Evolutionary conservation across 1,139 yeast species (phyloP).

Genomic region (Candida gigantensis): DNA sequence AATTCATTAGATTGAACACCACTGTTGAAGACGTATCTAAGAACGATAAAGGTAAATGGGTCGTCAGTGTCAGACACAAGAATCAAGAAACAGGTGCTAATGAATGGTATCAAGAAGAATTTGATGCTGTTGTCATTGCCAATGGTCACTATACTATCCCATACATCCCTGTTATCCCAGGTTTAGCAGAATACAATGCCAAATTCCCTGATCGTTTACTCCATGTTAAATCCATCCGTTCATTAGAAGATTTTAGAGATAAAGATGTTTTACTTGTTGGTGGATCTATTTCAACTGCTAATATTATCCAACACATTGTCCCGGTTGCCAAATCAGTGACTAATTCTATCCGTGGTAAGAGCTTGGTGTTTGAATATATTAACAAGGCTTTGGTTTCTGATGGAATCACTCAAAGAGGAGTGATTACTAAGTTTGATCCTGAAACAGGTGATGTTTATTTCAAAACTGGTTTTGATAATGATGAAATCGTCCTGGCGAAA

Average conservation of each 20-base stretch:
- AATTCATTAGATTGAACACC: slow-evolving; percentile 39
- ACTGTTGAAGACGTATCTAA: slow-evolving; percentile 40
- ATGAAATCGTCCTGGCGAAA: slow-evolving; percentile 2
- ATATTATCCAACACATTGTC: slow-evolving; percentile 50
- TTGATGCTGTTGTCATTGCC: slow-evolving; percentile 53
- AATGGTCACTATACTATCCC: slow-evolving; percentile 60
- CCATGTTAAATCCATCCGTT: slow-evolving; percentile 63
- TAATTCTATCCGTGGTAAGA: slow-evolving; percentile 37
- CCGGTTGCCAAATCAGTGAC: slow-evolving; percentile 42
- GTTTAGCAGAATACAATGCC: slow-evolving; percentile 50
- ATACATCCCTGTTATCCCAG: slow-evolving; percentile 48
- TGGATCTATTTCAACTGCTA: slow-evolving; percentile 51
- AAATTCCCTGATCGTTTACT: slow-evolving; percentile 47
- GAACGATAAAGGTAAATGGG: slow-evolving; percentile 39
- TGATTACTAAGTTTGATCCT: slow-evolving; percentile 27
- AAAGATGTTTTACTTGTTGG: slow-evolving; percentile 52
- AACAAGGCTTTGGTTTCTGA: slow-evolving; percentile 39
- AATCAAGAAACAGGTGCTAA: slow-evolving; percentile 20
- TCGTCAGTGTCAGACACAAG: slow-evolving; percentile 35
- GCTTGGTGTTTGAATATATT: slow-evolving; percentile 31
- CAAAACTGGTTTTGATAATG: slow-evolving; percentile 26
- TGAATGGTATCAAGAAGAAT: slow-evolving; percentile 41
- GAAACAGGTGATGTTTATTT: slow-evolving; percentile 28
- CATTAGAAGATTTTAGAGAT: slow-evolving; percentile 44
- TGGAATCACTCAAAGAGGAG: slow-evolving; percentile 33